Evolutionary conservation across 805 yeast genomes (phyloP).

Genomic region (Diddensiella santjacobensis): DNA sequence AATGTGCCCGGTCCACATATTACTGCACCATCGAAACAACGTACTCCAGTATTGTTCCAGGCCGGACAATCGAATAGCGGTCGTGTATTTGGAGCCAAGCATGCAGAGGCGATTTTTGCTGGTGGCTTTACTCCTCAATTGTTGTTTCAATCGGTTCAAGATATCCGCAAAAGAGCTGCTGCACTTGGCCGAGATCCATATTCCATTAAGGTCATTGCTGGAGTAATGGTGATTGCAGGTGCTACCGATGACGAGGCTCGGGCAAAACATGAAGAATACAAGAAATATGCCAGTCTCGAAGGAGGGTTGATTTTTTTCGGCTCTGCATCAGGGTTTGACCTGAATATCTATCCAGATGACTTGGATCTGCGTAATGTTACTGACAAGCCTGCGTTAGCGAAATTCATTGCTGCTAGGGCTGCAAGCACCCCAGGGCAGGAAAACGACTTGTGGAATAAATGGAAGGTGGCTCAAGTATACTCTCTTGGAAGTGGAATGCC

Average conservation of each 20-base stretch:
- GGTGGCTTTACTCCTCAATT: slow-evolving; percentile 35
- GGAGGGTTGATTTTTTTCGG: slow-evolving; percentile 42
- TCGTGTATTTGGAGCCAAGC: slow-evolving; percentile 40
- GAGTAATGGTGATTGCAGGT: slow-evolving; percentile 40
- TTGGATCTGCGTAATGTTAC: no score
- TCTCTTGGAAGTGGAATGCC: slow-evolving; percentile 34
- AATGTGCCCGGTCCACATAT: slow-evolving; percentile 44
- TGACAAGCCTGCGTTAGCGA: no score
- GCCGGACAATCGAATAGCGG: slow-evolving; percentile 45
- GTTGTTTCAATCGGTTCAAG: slow-evolving; percentile 32
- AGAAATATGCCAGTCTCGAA: slow-evolving; percentile 37
- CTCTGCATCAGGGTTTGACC: no score
- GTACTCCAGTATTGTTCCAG: slow-evolving; percentile 43
- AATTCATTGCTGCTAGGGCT: no score
- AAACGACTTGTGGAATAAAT: slow-evolving; percentile 31
- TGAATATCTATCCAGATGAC: no score
- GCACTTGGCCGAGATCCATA: slow-evolving; percentile 37
- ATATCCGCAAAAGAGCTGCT: slow-evolving; percentile 35
- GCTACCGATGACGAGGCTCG: slow-evolving; percentile 42
- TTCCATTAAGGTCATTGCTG: slow-evolving; percentile 38
- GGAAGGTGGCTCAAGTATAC: slow-evolving; percentile 33
- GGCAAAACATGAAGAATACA: slow-evolving; percentile 35
- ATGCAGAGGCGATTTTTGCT: slow-evolving; percentile 43
- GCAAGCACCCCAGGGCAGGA: no score
- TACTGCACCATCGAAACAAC: slow-evolving; percentile 42